Evolutionary conservation across 108 stramenopile genomes (phyloP).

Genomic region (Parietichytrium sp.): DNA sequence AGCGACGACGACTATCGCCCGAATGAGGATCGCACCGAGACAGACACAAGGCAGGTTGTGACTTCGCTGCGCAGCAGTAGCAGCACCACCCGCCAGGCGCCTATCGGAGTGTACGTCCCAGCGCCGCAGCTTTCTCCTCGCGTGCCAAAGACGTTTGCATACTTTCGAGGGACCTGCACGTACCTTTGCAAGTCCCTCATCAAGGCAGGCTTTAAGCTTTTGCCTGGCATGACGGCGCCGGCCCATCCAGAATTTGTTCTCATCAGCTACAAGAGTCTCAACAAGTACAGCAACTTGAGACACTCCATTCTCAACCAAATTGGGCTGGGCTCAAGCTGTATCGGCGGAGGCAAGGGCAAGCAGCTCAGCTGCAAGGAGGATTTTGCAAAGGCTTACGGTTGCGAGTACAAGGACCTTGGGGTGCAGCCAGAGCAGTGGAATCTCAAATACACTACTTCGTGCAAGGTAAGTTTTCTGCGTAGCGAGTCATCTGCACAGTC

Average conservation of each 20-base stretch:
- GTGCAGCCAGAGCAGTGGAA: constrained; percentile 37
- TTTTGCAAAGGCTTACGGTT: neutral
- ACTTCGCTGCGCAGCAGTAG: no score
- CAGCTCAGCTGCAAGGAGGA: constrained; percentile 31
- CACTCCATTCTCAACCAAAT: neutral
- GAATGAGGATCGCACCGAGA: no score
- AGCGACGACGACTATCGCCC: no score
- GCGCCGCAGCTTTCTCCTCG: neutral
- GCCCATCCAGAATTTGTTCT: neutral
- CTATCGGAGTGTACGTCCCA: no score
- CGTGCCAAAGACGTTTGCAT: neutral
- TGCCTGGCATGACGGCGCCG: neutral
- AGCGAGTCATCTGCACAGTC: no score
- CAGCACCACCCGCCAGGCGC: no score
- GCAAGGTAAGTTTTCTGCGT: no score
- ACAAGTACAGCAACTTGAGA: neutral
- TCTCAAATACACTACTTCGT: neutral
- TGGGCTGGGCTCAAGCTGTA: neutral
- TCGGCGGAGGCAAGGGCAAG: constrained; percentile 23
- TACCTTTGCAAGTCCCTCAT: constrained; percentile 7
- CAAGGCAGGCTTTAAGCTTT: constrained; percentile 1
- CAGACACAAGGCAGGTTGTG: no score
- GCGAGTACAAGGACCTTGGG: neutral
- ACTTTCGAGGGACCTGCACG: neutral
- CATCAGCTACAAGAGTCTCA: constrained; percentile 9